Conservation (phyloP, 305 asterid genomes). For the Fraxinus sp. region DNA sequence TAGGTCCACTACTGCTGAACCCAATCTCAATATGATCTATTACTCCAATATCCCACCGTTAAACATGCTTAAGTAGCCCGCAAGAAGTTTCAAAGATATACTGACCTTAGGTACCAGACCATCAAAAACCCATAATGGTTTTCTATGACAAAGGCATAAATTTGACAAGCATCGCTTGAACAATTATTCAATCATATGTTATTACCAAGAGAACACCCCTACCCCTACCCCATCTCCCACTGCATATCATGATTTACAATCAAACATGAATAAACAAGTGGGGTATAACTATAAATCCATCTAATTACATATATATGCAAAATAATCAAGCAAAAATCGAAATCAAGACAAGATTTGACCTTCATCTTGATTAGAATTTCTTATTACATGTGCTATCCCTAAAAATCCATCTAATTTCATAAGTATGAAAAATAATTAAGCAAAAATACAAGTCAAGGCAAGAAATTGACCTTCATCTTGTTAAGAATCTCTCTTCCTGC, state of each 20-base stretch:
- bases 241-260: background rate
- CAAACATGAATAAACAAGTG: background rate
- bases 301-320: background rate
- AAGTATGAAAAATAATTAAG: background rate
- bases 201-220: background rate
- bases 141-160: background rate
- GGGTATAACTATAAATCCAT: background rate
- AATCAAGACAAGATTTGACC: background rate
- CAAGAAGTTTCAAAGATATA: background rate
- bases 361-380: background rate
- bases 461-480: constrained; percentile 62
- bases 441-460: background rate
- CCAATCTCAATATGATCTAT: background rate
- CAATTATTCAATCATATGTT: background rate
- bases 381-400: background rate
- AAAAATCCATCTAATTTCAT: background rate
- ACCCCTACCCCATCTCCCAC: background rate
- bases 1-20: background rate
- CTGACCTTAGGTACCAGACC: background rate
- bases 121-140: background rate
- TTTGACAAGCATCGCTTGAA: background rate
- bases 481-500: constrained; percentile 58
- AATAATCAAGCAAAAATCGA: background rate
- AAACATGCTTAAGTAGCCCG: background rate
- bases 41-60: background rate